Evolutionary conservation across 257 asterid genomes (phyloP).

Genomic region (Marsdenia floribunda): DNA sequence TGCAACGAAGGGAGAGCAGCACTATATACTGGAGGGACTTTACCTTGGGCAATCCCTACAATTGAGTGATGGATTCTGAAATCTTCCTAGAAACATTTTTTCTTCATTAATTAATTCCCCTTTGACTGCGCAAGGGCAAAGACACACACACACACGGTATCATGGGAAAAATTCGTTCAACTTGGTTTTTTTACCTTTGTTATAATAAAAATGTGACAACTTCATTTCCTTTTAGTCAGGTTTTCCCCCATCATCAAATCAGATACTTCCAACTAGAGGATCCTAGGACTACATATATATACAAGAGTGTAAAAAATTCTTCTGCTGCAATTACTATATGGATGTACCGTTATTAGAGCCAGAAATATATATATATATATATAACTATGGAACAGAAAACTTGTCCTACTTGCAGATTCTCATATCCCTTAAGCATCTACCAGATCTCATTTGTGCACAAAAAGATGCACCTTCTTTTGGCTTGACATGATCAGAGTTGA

Average conservation of each 20-base stretch:
- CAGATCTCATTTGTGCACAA: slow-evolving; percentile 14
- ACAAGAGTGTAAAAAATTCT: background rate
- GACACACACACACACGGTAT: too few relatives aligned
- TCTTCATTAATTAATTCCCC: too few relatives aligned
- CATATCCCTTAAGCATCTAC: slow-evolving; percentile 17
- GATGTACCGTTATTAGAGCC: background rate
- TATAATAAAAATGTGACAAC: background rate
- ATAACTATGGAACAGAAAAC: slow-evolving; percentile 13
- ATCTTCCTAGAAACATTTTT: background rate
- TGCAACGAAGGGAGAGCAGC: background rate
- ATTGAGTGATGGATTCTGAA: background rate
- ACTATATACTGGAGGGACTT: background rate
- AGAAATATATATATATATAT: background rate
- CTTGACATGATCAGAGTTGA: slow-evolving; percentile 14
- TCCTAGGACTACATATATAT: background rate
- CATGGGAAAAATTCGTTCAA: background rate
- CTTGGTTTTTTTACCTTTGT: background rate
- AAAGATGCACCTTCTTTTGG: slow-evolving; percentile 19
- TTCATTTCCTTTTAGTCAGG: background rate
- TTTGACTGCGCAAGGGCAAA: background rate
- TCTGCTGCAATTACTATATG: slow-evolving; percentile 10
- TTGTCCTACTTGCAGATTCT: slow-evolving; percentile 30
- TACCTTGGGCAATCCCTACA: background rate
- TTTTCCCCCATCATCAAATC: background rate
- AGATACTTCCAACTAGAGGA: background rate